A percentile compares a stretch with the other conserved stretches of the same genome.
These are phyloP conservation scores for Gloeopeniophorella convolvens DNA, from an alignment of 768 basidiomycete genomes.

Conservation along the genomic window DNA sequence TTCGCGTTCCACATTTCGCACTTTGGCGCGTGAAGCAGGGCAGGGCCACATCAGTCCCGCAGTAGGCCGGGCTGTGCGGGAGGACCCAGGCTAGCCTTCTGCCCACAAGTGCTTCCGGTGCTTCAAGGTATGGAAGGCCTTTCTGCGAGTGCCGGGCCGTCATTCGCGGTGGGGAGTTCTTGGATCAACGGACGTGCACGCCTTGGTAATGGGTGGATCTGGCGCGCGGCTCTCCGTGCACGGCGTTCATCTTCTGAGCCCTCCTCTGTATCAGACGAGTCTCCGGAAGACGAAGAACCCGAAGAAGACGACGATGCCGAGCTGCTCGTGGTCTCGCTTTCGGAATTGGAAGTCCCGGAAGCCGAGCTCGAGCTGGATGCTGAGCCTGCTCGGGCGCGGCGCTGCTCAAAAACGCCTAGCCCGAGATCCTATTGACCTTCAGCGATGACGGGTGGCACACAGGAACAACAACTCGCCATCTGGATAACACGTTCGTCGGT, in stretches of 20 bases:
- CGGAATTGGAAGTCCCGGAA: slow-evolving; percentile 6
- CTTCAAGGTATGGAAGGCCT: neutral
- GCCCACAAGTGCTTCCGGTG: no score
- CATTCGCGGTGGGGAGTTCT: neutral
- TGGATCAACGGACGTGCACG: slow-evolving; percentile 6
- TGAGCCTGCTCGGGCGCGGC: slow-evolving; percentile 6
- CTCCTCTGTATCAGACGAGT: slow-evolving; percentile 1
- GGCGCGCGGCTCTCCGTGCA: neutral
- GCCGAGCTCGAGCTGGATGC: slow-evolving; percentile 18
- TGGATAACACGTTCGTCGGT: slow-evolving; percentile 52
- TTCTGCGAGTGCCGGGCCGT: neutral
- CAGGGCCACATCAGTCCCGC: no score
- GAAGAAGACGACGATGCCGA: neutral
- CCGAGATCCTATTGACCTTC: slow-evolving; percentile 26
- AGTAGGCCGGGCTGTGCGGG: no score
- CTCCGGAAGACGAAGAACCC: neutral
- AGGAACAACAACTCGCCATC: slow-evolving; percentile 56
- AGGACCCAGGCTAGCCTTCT: no score
- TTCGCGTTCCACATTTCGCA: no score
- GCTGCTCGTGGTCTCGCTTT: neutral
- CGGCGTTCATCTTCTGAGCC: neutral
- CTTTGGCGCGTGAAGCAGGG: no score
- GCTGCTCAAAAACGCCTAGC: slow-evolving; percentile 25
- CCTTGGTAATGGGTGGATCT: neutral
- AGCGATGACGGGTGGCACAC: no score